Evolutionary conservation across 164 flowering plant species (phyloP).

Genomic region (Umbellularia californica): DNA sequence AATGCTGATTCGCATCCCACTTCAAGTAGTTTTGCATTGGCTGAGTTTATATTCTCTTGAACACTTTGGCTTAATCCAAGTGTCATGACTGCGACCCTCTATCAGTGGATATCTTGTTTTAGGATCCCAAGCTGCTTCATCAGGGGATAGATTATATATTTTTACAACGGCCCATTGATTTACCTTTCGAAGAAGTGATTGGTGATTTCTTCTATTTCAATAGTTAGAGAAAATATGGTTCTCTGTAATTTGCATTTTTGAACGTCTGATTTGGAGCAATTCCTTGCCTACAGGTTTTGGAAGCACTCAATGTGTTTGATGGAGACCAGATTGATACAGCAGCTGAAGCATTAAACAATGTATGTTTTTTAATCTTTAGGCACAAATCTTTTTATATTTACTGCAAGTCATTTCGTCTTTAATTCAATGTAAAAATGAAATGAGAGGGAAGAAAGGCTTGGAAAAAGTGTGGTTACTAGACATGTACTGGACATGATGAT

Average conservation of each 20-base stretch:
- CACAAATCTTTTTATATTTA: neutral
- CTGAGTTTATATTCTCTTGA: neutral
- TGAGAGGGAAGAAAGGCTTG: neutral
- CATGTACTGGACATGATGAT: neutral
- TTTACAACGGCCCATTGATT: neutral
- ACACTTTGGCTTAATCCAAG: neutral
- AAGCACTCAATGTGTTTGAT: conserved; percentile 66
- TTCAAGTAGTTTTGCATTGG: neutral
- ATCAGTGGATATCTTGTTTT: neutral
- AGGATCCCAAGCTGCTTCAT: neutral
- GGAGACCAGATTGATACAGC: conserved; percentile 67
- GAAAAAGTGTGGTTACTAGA: neutral
- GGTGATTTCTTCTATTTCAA: neutral
- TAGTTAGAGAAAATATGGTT: neutral
- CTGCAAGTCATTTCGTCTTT: neutral
- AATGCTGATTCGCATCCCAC: neutral
- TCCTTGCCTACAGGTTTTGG: conserved; percentile 49
- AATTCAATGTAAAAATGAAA: neutral
- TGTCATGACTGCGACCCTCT: neutral
- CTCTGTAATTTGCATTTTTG: neutral
- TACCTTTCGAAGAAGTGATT: neutral
- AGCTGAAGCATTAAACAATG: conserved; percentile 80
- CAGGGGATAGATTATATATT: neutral
- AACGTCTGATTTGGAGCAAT: neutral
- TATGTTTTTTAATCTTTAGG: conserved; percentile 26